Conservation (phyloP, 768 basidiomycete species). For the Leccinum fibrillosum region DNA sequence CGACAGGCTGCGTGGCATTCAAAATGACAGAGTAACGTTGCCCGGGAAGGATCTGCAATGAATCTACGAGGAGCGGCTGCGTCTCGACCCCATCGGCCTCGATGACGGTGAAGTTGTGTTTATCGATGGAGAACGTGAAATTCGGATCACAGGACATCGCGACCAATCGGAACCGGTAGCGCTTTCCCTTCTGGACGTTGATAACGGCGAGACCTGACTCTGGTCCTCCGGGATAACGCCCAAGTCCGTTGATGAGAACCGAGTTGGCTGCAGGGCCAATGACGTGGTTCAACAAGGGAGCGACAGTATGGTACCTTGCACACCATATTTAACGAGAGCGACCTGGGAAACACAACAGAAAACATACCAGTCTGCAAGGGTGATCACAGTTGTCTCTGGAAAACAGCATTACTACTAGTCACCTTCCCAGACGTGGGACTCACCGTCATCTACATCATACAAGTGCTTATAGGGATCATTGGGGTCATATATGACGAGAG, state of each 20-base stretch:
- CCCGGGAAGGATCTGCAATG: constrained; percentile 30
- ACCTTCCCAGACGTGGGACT: constrained; percentile 1
- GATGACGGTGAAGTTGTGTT: constrained; percentile 37
- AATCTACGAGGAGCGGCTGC: constrained; percentile 40
- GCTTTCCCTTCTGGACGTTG: constrained; percentile 33
- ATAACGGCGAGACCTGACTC: constrained; percentile 36
- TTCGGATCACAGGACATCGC: constrained; percentile 44
- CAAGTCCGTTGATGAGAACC: constrained; percentile 32
- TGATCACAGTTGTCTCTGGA: constrained; percentile 24
- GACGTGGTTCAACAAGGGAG: constrained; percentile 19
- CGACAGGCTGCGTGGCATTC: constrained; percentile 40
- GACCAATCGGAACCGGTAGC: constrained; percentile 50
- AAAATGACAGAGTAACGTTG: constrained; percentile 45
- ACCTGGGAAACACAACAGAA: not conserved
- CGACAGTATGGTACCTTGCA: constrained; percentile 20
- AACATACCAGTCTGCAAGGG: constrained; percentile 25
- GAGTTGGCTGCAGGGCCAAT: constrained; percentile 15
- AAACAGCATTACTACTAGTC: not conserved
- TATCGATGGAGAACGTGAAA: constrained; percentile 45
- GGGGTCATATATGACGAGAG: constrained; percentile 42
- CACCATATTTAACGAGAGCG: not conserved
- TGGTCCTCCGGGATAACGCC: constrained; percentile 35
- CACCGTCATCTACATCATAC: constrained; percentile 48
- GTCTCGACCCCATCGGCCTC: constrained; percentile 49
- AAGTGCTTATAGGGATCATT: constrained; percentile 35